A percentile compares a stretch with the other conserved stretches of the same genome.
These are phyloP conservation scores for Esteya vermicola DNA, from an alignment of 2,329 filamentous ascomycete species.

Conservation along the genomic window DNA sequence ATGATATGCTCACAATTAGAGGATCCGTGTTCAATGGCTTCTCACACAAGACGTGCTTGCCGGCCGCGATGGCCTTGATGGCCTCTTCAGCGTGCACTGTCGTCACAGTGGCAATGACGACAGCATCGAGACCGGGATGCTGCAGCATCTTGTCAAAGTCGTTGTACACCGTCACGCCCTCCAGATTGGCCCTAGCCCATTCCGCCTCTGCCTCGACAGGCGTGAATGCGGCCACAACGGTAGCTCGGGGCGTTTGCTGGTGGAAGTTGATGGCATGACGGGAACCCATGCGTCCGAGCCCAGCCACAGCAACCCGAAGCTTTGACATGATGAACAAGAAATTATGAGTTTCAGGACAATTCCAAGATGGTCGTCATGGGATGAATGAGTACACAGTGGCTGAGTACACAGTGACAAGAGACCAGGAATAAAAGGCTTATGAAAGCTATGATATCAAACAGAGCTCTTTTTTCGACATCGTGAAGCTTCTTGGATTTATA, in stretches of 20 bases:
- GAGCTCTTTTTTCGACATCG: no score
- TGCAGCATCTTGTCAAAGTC: not conserved
- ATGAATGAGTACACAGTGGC: no score
- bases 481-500: no score
- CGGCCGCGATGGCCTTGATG: constrained; percentile 2
- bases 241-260: not conserved
- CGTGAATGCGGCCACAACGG: constrained; percentile 1
- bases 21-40: constrained; percentile 1
- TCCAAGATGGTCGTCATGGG: no score
- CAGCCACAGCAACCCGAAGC: no score
- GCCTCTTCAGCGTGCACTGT: constrained; percentile 3
- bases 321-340: no score
- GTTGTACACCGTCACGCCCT: not conserved
- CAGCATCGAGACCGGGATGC: not conserved
- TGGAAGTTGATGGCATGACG: constrained; percentile 3
- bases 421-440: no score
- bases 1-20: not conserved
- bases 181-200: constrained; percentile 2
- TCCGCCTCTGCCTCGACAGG: not conserved
- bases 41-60: constrained; percentile 3
- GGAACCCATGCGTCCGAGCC: constrained; percentile 3
- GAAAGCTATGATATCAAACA: no score
- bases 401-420: no score
- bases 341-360: no score
- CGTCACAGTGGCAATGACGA: not conserved